Percentiles rank a stretch among this genome's conserved stretches.
These are phyloP conservation scores for Biscutella auriculata DNA, from an alignment of 441 rosid genomes.

Conservation along the genomic window DNA sequence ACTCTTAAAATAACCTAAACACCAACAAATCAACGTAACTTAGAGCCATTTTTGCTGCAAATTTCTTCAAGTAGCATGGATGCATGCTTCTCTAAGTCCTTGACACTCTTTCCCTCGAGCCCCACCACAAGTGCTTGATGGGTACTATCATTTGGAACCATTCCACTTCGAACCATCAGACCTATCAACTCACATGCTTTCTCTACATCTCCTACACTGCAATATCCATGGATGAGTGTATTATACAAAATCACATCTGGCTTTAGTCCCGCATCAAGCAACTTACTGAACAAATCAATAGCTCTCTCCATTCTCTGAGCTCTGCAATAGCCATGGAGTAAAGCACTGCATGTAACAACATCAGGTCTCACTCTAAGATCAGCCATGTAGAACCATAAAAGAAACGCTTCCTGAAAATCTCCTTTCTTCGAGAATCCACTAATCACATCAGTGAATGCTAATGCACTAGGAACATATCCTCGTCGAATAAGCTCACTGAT, in stretches of 20 bases:
- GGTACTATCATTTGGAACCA: constrained; percentile 29
- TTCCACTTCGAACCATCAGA: constrained; percentile 28
- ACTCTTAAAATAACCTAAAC: too few relatives aligned
- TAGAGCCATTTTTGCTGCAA: background rate
- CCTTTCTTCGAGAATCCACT: constrained; percentile 30
- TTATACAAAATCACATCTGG: constrained; percentile 38
- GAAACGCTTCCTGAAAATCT: constrained; percentile 35
- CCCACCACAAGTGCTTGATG: constrained; percentile 28
- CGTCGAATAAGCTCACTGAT: constrained; percentile 31
- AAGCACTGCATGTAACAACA: constrained; percentile 34
- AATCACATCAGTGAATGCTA: constrained; percentile 38
- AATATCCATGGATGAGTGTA: constrained; percentile 36
- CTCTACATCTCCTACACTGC: constrained; percentile 24
- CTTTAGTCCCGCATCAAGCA: constrained; percentile 30
- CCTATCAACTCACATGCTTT: constrained; percentile 29
- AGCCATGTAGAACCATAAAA: constrained; percentile 33
- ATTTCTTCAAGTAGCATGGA: constrained; percentile 26
- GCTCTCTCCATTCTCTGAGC: constrained; percentile 29
- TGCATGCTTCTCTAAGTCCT: constrained; percentile 25
- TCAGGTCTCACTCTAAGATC: constrained; percentile 30
- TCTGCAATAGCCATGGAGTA: constrained; percentile 35
- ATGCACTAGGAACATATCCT: constrained; percentile 25
- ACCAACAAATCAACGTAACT: background rate
- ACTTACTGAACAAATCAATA: constrained; percentile 23
- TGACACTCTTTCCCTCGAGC: constrained; percentile 17